Percentiles rank a stretch among this genome's conserved stretches.
Evolutionary conservation across 768 basidiomycete species (phyloP).

Genomic region (Rhodotorula sphaerocarpa): DNA sequence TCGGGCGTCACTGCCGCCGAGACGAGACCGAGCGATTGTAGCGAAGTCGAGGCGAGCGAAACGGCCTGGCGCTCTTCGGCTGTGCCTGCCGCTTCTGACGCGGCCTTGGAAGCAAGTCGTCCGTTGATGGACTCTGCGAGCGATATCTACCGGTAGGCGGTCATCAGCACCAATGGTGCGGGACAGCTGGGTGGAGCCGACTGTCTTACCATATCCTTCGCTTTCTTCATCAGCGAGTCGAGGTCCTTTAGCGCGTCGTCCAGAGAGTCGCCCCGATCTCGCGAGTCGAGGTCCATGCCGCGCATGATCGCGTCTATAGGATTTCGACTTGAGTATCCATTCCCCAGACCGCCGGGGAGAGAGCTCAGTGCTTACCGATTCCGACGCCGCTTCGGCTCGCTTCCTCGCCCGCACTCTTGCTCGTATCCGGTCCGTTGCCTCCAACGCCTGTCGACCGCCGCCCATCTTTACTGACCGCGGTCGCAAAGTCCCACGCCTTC

Average conservation of each 20-base stretch:
- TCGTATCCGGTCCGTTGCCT: background rate
- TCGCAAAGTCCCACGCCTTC: conserved; percentile 59
- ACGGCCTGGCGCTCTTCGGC: background rate
- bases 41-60: conserved; percentile 2
- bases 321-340: too few species aligned
- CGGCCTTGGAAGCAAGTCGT: conserved; percentile 51
- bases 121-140: conserved; percentile 81
- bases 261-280: conserved; percentile 59
- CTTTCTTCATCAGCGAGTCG: conserved; percentile 81
- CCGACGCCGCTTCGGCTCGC: background rate
- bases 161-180: too few species aligned
- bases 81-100: background rate
- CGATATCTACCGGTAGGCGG: conserved; percentile 46
- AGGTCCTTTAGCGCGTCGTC: conserved; percentile 73
- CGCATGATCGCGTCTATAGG: conserved; percentile 71
- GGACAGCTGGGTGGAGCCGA: too few species aligned
- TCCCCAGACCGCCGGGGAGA: conserved; percentile 21
- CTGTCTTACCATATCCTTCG: conserved; percentile 83
- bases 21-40: conserved; percentile 15
- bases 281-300: conserved; percentile 60
- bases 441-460: conserved; percentile 1
- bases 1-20: conserved; percentile 48
- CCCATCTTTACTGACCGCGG: background rate
- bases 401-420: background rate
- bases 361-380: background rate